These are phyloP conservation scores for Podila epigama DNA, from an alignment of 192 early-diverging fungal genomes.

Conservation along the genomic window DNA sequence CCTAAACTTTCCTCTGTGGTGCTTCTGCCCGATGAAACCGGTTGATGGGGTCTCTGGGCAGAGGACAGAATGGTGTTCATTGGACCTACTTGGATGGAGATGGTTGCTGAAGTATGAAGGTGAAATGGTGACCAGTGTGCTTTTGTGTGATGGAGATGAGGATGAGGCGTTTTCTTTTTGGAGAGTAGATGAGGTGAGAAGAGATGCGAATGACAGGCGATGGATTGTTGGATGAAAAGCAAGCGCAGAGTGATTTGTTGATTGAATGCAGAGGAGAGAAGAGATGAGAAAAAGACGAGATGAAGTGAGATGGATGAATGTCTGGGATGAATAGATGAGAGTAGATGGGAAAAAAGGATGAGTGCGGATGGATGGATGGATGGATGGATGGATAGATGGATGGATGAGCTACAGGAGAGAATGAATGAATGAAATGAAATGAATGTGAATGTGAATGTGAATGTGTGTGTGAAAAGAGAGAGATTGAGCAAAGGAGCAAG, in stretches of 20 bases:
- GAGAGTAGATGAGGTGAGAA: not conserved
- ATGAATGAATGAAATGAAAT: not conserved
- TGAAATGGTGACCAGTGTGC: not conserved
- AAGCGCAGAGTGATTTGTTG: not conserved
- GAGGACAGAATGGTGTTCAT: constrained; percentile 1
- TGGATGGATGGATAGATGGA: not conserved
- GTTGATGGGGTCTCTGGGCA: not conserved
- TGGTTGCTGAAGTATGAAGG: not conserved
- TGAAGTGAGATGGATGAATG: not conserved
- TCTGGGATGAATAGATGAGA: not conserved
- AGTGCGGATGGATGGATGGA: not conserved
- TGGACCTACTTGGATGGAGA: not conserved
- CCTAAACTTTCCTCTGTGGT: not conserved
- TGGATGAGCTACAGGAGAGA: not conserved
- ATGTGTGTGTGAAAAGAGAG: not conserved
- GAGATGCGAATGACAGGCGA: not conserved
- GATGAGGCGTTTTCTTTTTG: not conserved
- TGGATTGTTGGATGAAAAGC: not conserved
- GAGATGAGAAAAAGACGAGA: not conserved
- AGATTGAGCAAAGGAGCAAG: not conserved
- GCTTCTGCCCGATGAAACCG: not conserved
- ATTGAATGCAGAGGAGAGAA: not conserved
- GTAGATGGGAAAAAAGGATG: not conserved
- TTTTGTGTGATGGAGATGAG: not conserved
- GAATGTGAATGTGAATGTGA: not conserved